Conservation (phyloP, 208 protist genomes). For the Wallacemonas sp. region DNA sequence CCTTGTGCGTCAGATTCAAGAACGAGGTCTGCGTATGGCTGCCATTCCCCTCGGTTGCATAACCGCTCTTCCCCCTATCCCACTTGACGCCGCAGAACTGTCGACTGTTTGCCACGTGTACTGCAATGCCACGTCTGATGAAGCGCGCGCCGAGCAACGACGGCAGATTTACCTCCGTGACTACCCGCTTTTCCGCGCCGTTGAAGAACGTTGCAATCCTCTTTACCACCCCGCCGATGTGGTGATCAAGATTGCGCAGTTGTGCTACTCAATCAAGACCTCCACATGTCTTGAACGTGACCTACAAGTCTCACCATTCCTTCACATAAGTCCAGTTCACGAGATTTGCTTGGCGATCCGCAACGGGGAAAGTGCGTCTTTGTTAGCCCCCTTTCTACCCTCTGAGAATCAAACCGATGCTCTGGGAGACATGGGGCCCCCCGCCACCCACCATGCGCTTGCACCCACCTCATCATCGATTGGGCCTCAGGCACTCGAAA, state of each 20-base stretch:
- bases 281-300: conserved; percentile 18
- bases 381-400: not conserved
- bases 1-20: conserved; percentile 53
- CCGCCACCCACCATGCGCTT: too few relatives aligned
- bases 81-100: conserved; percentile 57
- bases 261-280: conserved; percentile 39
- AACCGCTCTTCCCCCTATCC: conserved; percentile 70
- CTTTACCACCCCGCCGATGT: conserved; percentile 79
- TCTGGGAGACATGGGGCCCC: too few relatives aligned
- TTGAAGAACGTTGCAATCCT: conserved; percentile 10
- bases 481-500: too few relatives aligned
- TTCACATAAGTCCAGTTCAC: conserved; percentile 68
- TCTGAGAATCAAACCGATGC: too few relatives aligned
- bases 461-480: too few relatives aligned
- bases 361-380: not conserved
- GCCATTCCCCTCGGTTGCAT: conserved; percentile 64
- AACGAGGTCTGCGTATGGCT: conserved; percentile 64
- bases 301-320: conserved; percentile 38
- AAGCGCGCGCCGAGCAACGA: conserved; percentile 42
- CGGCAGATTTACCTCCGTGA: conserved; percentile 36
- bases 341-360: conserved; percentile 36
- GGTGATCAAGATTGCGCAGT: conserved; percentile 59
- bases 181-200: conserved; percentile 39
- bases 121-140: conserved; percentile 33
- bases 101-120: conserved; percentile 58